Base-by-base conservation (phyloP, 1,139 yeast genomes). In the Wickerhamiella infanticola region DNA sequence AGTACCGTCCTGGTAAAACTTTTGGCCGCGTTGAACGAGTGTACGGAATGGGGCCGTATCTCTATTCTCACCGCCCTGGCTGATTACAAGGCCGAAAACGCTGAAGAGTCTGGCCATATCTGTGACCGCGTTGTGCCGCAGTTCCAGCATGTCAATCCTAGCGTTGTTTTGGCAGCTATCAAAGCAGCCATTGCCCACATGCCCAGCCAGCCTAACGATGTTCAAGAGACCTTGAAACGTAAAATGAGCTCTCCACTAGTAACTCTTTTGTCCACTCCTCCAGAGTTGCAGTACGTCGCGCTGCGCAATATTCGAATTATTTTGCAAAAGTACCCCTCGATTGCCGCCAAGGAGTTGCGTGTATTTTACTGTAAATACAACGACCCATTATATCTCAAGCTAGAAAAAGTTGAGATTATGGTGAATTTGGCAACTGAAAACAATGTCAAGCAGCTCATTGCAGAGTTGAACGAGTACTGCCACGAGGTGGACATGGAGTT, bases 1-100 rank as follows among this genome's bases (percentile, higher is more conserved):
- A 49, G 65, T 51, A 68, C 66, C 29, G 68, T 77, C 44, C 69
- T 82, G 47, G 76, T 76, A 53, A 80, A 74, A 60, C 72, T 90
- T 50, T 69, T 93, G 50, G 70, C 78, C 54, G 94, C 95, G 29
- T 70, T 93, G 53, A 88, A 88, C 63, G 99, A 93, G 65, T 90
- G 97, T 65, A 88, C 97, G 1, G 99, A 93, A 66, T 93, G 99
- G 99, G 98, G 98, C 5, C 75, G 98, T 58, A 82, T 90, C 53
- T 79, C 96, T 2, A 83, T 93, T 42, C 70, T 93, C 52, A 75
- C 84, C 2, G 86, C 95, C 1, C 66, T 93, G 53, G 72, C 85
- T 7, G 88, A 81, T 43, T 90, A 81, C 61, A 45, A 50, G 7
- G 64, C 74, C 3, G 69, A 83, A 0, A 74, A 72, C 45, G 60